A percentile compares a stretch with the other conserved stretches of the same genome.
Conservation (phyloP, 805 yeast species). For the Nakazawaea holstii region DNA sequence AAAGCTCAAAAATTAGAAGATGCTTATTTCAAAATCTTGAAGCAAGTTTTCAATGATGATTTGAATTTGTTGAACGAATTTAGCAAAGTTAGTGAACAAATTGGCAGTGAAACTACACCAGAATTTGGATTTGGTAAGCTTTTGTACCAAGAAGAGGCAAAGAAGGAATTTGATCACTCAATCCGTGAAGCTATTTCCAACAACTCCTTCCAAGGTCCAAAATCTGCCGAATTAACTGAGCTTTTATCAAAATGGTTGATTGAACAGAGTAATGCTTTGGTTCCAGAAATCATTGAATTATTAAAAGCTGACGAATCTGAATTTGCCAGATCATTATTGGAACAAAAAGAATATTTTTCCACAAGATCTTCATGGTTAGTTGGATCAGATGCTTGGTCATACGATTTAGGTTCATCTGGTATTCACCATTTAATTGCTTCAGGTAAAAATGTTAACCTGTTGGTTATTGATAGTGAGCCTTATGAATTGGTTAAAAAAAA, state of each 20-base stretch:
- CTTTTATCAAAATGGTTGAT: constrained; percentile 68
- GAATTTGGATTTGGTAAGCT: constrained; percentile 85
- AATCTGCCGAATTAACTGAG: constrained; percentile 45
- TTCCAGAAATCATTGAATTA: constrained; percentile 26
- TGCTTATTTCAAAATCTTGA: constrained; percentile 70
- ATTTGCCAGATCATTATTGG: constrained; percentile 40
- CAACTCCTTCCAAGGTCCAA: constrained; percentile 35
- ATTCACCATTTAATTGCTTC: constrained; percentile 79
- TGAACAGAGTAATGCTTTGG: constrained; percentile 33
- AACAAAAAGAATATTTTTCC: constrained; percentile 38
- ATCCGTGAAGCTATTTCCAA: constrained; percentile 41
- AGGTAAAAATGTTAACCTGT: constrained; percentile 72
- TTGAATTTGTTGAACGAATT: constrained; percentile 60
- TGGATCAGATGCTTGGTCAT: constrained; percentile 95
- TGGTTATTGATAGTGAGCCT: constrained; percentile 85
- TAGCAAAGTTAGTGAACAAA: constrained; percentile 32
- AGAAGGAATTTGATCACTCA: constrained; percentile 35
- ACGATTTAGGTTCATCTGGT: constrained; percentile 88
- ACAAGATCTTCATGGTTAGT: constrained; percentile 69
- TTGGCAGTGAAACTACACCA: constrained; percentile 52
- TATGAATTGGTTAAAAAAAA: constrained; percentile 33
- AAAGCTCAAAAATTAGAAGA: constrained; percentile 57
- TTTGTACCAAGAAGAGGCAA: constrained; percentile 50
- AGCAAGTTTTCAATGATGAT: constrained; percentile 56
- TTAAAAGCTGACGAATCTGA: constrained; percentile 33